A percentile compares a stretch with the other conserved stretches of the same genome.
phyloP scores from a whole-genome alignment of 768 basidiomycete species.

The Xerocomellus intermedius region DNA sequence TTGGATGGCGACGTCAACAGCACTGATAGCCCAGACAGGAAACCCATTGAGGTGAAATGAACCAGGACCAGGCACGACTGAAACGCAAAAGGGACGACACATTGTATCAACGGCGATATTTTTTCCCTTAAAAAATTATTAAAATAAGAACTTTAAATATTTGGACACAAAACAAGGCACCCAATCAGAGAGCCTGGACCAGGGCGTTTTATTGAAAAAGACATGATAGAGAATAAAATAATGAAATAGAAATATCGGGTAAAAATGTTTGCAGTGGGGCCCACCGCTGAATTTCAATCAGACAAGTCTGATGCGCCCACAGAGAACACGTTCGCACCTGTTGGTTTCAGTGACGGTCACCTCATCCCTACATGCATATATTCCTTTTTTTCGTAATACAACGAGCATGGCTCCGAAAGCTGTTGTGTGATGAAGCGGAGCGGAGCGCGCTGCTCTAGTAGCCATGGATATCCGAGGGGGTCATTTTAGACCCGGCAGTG shows the following conservation, averaged over 20 bases:
- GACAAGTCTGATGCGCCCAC: constrained; percentile 20
- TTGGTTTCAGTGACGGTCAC: neutral
- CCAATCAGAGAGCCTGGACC: too few species aligned
- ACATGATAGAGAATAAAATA: too few species aligned
- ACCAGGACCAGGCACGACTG: constrained; percentile 18
- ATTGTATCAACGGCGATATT: too few species aligned
- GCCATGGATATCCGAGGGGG: constrained; percentile 22
- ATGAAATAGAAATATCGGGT: too few species aligned
- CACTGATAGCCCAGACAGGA: neutral
- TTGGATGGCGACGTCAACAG: neutral
- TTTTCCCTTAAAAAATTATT: too few species aligned
- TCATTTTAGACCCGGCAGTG: constrained; percentile 2
- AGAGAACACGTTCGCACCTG: neutral
- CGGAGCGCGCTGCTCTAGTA: neutral
- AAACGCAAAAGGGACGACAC: neutral
- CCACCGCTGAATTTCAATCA: too few species aligned
- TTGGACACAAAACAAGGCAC: too few species aligned
- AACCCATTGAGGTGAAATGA: neutral
- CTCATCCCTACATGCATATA: constrained; percentile 3
- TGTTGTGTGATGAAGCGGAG: neutral
- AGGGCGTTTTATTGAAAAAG: too few species aligned
- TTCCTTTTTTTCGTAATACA: neutral
- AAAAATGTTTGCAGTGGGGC: neutral
- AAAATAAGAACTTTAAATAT: too few species aligned
- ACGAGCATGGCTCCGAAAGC: neutral